Evolutionary conservation across 2,329 filamentous ascomycete genomes (phyloP), one percentile per base, ranked within the genome.

Genomic region (Fusarium sarcochroum): DNA sequence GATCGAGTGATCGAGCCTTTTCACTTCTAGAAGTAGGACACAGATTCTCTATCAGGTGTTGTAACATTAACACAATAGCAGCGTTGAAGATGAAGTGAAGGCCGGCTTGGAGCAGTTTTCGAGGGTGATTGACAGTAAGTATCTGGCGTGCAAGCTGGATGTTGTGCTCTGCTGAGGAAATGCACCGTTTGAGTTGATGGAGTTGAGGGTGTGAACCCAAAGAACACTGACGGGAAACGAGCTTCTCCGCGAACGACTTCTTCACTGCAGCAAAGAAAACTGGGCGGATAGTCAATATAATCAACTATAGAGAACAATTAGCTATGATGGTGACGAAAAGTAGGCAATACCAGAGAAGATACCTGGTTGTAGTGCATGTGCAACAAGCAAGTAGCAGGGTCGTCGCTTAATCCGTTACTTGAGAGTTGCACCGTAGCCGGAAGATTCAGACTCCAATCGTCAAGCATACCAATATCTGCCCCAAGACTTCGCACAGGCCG

Each of bases 71-170:
- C 18, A 85, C 78, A 37, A 85, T 77, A 56, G 83, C 81, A 4
- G 84, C 83, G 70, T 84, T 85, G 76, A 86, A 85, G 38, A 85
- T 78, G 66, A 82, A 80, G 73, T 86, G 84, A 49, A 86, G 76
- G 11, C 81, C 81, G 0, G 80, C 77, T 40, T 84, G 79, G 10
- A 83, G 77, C 4, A 84, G 77, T 64, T 81, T 83, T 15, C 77
- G 75, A 32, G 76, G 76, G 9, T 76, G 73, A 44, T 79, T 79
- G 7, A 81, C 71, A 23, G 76, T 70, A 6, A 78, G 72, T 11
- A 83, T 72, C 56, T 82, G 79, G 18, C 79, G 77, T 10, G 80
- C 84, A 2, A 86, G 77, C 2, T 75, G 74, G 34, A 86, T 77
- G 58, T 85, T 86, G 56, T 76, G 77, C 20, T 83, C 77, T 7